Percentiles rank a stretch among this genome's conserved stretches.
These are phyloP conservation scores for Agapanthus africanus DNA, from an alignment of 106 monocot genomes.

Conservation along the genomic window DNA sequence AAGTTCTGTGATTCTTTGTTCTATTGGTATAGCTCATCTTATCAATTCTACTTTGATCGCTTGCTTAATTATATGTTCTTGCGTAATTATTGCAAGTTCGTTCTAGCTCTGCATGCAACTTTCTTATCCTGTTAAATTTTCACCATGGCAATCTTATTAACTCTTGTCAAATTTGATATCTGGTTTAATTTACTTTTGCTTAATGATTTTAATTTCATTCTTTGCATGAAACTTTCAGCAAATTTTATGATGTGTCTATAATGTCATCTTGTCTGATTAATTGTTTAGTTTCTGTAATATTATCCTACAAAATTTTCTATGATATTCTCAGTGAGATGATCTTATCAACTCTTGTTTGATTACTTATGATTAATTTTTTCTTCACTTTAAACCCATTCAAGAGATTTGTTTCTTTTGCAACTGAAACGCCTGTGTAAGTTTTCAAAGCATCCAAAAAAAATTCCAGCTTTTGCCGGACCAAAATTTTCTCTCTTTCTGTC, in stretches of 20 bases:
- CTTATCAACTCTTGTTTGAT: background rate
- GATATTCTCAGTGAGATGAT: background rate
- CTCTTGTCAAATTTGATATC: no score
- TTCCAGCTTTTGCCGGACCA: background rate
- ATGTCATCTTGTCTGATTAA: no score
- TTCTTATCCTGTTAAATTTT: no score
- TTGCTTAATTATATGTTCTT: background rate
- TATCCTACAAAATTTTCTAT: no score
- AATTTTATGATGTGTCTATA: background rate
- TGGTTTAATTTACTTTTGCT: background rate
- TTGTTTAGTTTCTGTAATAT: no score
- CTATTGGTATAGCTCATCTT: background rate
- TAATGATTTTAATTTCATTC: background rate
- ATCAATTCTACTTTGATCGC: background rate
- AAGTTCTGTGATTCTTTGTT: background rate
- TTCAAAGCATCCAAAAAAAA: background rate
- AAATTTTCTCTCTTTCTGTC: background rate
- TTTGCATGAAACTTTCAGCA: background rate
- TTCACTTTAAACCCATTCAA: background rate
- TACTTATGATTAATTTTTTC: background rate
- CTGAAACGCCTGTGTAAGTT: background rate
- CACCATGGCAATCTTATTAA: no score
- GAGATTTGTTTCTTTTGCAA: background rate
- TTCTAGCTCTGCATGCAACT: background rate
- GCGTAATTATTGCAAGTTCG: background rate